These are phyloP conservation scores for Sporothrix brasiliensis DNA, from an alignment of 2,329 filamentous ascomycete species.

Conservation along the genomic window DNA sequence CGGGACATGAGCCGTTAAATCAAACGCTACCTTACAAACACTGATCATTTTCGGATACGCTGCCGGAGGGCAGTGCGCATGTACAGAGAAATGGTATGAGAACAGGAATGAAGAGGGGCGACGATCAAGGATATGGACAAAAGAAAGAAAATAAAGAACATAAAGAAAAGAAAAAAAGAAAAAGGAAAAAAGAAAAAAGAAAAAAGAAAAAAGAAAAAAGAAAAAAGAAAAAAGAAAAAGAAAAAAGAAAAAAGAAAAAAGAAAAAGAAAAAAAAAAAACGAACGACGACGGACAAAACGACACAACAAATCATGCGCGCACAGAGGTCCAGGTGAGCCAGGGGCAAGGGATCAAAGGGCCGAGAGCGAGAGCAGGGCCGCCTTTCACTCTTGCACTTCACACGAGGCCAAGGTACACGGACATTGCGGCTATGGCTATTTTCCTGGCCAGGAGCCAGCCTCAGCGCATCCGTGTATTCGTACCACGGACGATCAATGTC, in stretches of 20 bases:
- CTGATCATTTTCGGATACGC: conserved; percentile 17
- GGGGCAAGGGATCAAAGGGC: conserved; percentile 7
- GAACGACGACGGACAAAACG: background rate
- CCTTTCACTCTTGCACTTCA: background rate
- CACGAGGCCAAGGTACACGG: conserved; percentile 12
- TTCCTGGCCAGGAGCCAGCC: background rate
- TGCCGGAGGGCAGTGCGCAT: background rate
- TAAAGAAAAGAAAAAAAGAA: background rate
- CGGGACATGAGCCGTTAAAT: background rate
- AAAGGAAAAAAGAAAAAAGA: background rate
- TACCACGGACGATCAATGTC: no score
- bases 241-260: no score
- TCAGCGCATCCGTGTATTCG: no score
- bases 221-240: background rate
- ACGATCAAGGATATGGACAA: no score
- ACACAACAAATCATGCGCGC: background rate
- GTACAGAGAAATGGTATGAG: background rate
- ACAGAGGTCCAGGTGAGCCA: conserved; percentile 10
- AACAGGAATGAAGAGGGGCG: background rate
- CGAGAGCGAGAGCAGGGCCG: background rate
- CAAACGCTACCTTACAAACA: background rate
- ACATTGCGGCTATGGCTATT: background rate
- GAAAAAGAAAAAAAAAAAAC: background rate
- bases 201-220: background rate
- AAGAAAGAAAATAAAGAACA: background rate